phyloP scores from a whole-genome alignment of 371 early-diverging fungal species.

The Cokeromyces recurvatus region DNA sequence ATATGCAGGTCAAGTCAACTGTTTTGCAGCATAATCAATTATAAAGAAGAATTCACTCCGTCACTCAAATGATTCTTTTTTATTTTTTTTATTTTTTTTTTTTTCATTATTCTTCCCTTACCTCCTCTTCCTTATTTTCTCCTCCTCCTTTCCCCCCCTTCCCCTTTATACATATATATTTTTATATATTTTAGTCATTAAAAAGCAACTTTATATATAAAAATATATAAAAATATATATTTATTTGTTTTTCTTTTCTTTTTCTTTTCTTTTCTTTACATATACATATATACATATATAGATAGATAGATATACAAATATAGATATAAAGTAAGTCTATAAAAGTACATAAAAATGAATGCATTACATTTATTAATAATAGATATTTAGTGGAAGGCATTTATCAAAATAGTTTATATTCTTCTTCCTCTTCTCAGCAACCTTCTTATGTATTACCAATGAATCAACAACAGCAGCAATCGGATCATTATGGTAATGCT shows the following conservation, averaged over 20 bases:
- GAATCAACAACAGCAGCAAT: conserved; percentile 11
- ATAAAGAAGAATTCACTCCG: conserved; percentile 9
- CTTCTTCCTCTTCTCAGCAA: conserved; percentile 23
- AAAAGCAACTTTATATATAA: too few relatives aligned
- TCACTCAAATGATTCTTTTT: neutral
- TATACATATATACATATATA: too few relatives aligned
- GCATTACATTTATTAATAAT: neutral
- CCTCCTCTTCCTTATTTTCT: too few relatives aligned
- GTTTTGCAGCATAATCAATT: conserved; percentile 29
- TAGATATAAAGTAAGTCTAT: too few relatives aligned
- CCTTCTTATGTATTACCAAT: conserved; percentile 26
- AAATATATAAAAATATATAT: too few relatives aligned
- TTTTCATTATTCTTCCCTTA: neutral
- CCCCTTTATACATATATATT: too few relatives aligned
- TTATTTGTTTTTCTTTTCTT: conserved; percentile 2
- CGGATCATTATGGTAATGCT: conserved; percentile 17
- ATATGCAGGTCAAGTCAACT: conserved; percentile 38
- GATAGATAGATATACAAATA: too few relatives aligned
- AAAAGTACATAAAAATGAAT: too few relatives aligned
- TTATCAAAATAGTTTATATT: conserved; percentile 30
- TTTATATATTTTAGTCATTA: too few relatives aligned
- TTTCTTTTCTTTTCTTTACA: too few relatives aligned
- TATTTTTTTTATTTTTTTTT: neutral
- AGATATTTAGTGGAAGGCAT: conserved; percentile 42
- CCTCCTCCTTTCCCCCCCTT: too few relatives aligned